Evolutionary conservation across 2,329 filamentous ascomycete genomes (phyloP).

Genomic region (Colletotrichum incanum): DNA sequence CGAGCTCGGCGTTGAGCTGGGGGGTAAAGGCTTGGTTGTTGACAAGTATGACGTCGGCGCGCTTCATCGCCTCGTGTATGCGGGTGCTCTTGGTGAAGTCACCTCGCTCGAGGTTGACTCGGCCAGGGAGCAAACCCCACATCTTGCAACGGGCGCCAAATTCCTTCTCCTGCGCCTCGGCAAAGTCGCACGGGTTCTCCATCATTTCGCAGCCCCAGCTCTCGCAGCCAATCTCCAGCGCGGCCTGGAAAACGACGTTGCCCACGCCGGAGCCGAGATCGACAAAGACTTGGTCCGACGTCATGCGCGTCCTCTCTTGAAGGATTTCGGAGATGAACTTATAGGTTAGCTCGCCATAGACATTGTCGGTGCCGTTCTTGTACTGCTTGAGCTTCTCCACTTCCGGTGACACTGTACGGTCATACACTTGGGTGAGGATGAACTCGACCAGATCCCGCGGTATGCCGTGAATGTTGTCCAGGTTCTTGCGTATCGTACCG

Average conservation of each 20-base stretch:
- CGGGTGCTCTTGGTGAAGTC: conserved; percentile 84
- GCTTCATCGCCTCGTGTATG: conserved; percentile 81
- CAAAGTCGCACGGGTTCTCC: conserved; percentile 88
- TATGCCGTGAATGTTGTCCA: conserved; percentile 79
- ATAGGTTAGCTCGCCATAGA: conserved; percentile 93
- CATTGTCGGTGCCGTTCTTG: conserved; percentile 91
- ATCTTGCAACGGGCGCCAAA: conserved; percentile 88
- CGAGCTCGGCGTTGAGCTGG: conserved; percentile 85
- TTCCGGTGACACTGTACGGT: conserved; percentile 90
- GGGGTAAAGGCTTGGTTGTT: conserved; percentile 98
- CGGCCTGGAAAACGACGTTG: conserved; percentile 95
- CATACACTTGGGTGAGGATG: conserved; percentile 90
- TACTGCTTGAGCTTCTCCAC: conserved; percentile 89
- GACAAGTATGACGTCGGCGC: conserved; percentile 95
- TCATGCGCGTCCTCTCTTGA: conserved; percentile 81
- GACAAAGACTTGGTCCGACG: conserved; percentile 88
- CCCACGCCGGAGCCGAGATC: conserved; percentile 97
- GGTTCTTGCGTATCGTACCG: conserved; percentile 80
- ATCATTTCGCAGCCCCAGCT: conserved; percentile 98
- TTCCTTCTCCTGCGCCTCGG: conserved; percentile 84
- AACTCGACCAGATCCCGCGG: conserved; percentile 82
- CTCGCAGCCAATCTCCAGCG: conserved; percentile 92
- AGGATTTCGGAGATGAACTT: conserved; percentile 89
- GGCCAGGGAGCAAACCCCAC: conserved; percentile 88
- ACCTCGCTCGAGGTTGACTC: conserved; percentile 84